phyloP scores from a whole-genome alignment of 352 stramenopile species.

The Albugo laibachii region DNA sequence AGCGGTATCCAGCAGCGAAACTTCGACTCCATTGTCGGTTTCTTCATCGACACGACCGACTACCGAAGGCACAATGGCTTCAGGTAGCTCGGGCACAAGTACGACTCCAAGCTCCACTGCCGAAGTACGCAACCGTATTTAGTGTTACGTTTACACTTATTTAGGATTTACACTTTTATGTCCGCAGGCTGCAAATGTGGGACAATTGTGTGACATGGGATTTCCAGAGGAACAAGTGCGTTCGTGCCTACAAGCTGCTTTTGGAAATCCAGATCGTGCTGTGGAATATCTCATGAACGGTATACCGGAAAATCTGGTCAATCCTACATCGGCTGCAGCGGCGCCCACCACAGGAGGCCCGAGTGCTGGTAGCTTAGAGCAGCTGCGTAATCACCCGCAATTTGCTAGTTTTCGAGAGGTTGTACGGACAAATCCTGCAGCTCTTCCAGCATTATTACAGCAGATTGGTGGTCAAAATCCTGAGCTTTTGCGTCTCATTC shows the following conservation, averaged over 20 bases:
- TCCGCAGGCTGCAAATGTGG: constrained; percentile 24
- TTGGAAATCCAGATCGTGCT: constrained; percentile 72
- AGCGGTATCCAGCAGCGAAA: constrained; percentile 42
- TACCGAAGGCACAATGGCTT: constrained; percentile 8
- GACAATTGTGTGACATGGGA: constrained; percentile 72
- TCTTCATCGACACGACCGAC: constrained; percentile 33
- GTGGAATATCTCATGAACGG: constrained; percentile 82
- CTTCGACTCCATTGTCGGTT: constrained; percentile 28
- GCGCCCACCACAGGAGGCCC: constrained; percentile 8
- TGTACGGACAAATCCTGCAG: constrained; percentile 67
- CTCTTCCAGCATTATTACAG: constrained; percentile 58
- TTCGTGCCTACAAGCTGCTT: constrained; percentile 51
- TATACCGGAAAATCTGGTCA: constrained; percentile 33
- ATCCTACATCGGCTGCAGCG: constrained; percentile 10
- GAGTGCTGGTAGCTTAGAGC: constrained; percentile 29
- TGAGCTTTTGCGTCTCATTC: constrained; percentile 63
- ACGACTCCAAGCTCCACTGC: background rate
- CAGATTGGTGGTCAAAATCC: constrained; percentile 72
- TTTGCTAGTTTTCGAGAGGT: constrained; percentile 65
- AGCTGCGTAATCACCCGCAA: constrained; percentile 65
- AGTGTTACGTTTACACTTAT: background rate
- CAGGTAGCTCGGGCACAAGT: constrained; percentile 9
- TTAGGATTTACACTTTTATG: background rate
- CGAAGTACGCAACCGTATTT: constrained; percentile 4
- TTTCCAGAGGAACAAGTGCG: constrained; percentile 76